These are phyloP conservation scores for Paramecium sexaurelia DNA, from an alignment of 73 alveolate species.

Conservation along the genomic window DNA sequence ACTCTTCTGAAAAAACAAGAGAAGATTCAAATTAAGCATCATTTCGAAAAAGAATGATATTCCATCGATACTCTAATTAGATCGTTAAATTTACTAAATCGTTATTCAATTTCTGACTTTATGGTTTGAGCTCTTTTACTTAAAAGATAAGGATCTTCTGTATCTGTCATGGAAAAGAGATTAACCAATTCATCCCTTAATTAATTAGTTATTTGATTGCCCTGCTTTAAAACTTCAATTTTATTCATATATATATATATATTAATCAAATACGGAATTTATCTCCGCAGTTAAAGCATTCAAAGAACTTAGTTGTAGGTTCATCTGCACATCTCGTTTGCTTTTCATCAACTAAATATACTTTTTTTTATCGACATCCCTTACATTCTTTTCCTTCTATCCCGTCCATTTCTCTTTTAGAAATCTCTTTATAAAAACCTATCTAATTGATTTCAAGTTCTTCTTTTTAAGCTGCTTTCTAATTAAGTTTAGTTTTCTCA, in stretches of 20 bases:
- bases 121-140: constrained; percentile 40
- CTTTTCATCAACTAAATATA: constrained; percentile 47
- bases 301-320: constrained; percentile 64
- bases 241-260: constrained; percentile 25
- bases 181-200: neutral
- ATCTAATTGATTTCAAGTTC: constrained; percentile 49
- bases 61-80: constrained; percentile 26
- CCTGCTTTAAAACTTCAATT: neutral
- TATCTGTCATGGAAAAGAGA: neutral
- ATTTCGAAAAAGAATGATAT: neutral
- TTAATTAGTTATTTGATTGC: neutral
- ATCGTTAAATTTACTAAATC: neutral
- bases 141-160: neutral
- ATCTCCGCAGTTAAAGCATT: constrained; percentile 62
- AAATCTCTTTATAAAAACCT: constrained; percentile 55
- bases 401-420: constrained; percentile 50
- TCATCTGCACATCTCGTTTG: constrained; percentile 64
- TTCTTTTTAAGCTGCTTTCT: constrained; percentile 7
- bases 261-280: neutral
- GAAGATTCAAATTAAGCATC: neutral
- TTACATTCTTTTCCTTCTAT: constrained; percentile 63
- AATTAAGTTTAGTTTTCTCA: neutral
- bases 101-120: neutral
- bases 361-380: constrained; percentile 55
- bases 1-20: constrained; percentile 19